Base-by-base conservation (phyloP, 768 basidiomycete genomes). In the Omphalotus guepiniiformis region DNA sequence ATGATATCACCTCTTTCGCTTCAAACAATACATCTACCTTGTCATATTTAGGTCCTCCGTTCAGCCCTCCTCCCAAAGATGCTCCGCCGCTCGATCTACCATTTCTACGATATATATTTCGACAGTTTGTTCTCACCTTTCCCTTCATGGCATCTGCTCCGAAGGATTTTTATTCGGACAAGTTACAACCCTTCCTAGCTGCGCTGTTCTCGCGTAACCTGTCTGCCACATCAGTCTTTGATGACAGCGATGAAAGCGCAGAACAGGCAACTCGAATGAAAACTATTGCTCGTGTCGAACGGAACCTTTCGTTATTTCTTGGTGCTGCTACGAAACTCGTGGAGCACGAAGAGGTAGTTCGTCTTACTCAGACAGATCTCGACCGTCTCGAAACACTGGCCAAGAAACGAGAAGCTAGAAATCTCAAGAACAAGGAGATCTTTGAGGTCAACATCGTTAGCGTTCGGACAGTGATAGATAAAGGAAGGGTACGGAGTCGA, bases 361-460 rank as follows among this genome's bases (percentile, higher is more conserved):
- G 94, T 22, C 80, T 99, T 45, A 83, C 81, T 3, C 93, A 97
- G 63, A 68, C 71, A 7, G 95, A 97, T 63, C 74, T 94, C 36
- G 81, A 85, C 58, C 76, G 85, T 35, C 73, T 95, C 16, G 91
- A 94, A 65, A 60, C 69, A 9, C 63, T 89, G 25, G 83, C 90
- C 12, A 76, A 76, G 64, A 84, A 75, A 62, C 74, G 82, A 36
- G 75, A 76, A 50, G 77, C 74, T 39, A 73, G 71, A 48, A 65
- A 71, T 46, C 55, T 58, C 19, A 72, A 75, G 55, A 60, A 63
- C 21, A 75, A 71, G 55, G 77, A 78, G 37, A 70, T 73, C 1
- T 97, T 98, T 55, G 87, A 93, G 45, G 85, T 99, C 55, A 98
- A 99, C 62, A 78, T 99, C 37, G 78, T 97, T 36, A 82, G 88